Evolutionary conservation across 2,329 filamentous ascomycete genomes (phyloP).

Genomic region (Colletotrichum agaves): DNA sequence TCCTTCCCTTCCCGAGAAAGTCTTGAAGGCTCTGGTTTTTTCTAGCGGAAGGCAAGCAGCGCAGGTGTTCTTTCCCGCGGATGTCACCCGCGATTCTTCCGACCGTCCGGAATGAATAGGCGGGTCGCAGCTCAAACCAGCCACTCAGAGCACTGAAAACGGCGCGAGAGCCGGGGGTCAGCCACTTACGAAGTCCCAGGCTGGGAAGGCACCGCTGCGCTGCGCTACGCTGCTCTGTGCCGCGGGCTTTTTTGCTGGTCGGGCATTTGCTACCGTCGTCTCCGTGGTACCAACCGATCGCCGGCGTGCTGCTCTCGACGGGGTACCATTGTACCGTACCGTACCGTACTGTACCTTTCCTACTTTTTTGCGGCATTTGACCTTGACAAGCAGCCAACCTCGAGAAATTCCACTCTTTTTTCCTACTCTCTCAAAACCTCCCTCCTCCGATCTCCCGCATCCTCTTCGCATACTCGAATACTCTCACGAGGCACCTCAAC

Average conservation of each 20-base stretch:
- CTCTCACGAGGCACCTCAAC: slow-evolving; percentile 32
- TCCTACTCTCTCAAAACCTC: slow-evolving; percentile 20
- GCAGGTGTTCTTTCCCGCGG: slow-evolving; percentile 33
- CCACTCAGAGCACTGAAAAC: slow-evolving; percentile 17
- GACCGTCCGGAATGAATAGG: slow-evolving; percentile 15
- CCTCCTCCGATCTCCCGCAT: slow-evolving; percentile 17
- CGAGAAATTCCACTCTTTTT: slow-evolving; percentile 33
- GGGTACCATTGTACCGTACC: too few species aligned
- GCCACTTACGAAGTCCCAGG: slow-evolving; percentile 26
- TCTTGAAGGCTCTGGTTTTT: slow-evolving; percentile 10
- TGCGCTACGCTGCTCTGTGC: too few species aligned
- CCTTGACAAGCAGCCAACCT: slow-evolving; percentile 24
- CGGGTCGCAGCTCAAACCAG: background rate
- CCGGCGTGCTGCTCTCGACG: too few species aligned
- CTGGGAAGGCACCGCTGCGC: too few species aligned
- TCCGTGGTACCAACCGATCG: too few species aligned
- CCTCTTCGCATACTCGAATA: slow-evolving; percentile 24
- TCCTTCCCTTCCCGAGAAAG: slow-evolving; percentile 35
- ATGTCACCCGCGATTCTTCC: slow-evolving; percentile 28
- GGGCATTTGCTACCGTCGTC: background rate
- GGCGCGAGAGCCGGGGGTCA: background rate
- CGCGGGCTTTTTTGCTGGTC: background rate
- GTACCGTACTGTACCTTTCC: background rate
- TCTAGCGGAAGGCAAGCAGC: background rate
- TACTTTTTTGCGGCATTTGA: slow-evolving; percentile 32